Conservation (phyloP, 208 protist genomes). For the Crithidia bombi region DNA sequence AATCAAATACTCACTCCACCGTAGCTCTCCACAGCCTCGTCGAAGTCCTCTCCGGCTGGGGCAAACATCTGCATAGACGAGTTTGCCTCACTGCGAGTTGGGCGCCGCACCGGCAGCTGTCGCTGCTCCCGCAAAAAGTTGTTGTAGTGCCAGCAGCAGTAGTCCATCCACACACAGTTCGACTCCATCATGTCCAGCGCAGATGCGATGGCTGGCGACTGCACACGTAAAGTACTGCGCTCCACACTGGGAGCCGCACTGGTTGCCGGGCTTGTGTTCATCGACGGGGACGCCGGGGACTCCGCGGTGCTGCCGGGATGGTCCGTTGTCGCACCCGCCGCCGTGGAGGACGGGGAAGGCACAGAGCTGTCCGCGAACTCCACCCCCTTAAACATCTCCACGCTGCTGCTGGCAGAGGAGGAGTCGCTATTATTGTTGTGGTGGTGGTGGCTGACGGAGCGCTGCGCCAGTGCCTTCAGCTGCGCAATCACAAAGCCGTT, state of each 20-base stretch:
- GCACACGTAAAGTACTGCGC: constrained; percentile 14
- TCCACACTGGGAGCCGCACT: not conserved
- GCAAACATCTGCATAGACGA: constrained; percentile 19
- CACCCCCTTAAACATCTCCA: constrained; percentile 17
- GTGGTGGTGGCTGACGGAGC: not conserved
- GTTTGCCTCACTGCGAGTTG: constrained; percentile 1
- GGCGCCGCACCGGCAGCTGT: constrained; percentile 20
- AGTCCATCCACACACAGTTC: constrained; percentile 76
- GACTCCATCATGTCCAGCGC: constrained; percentile 57
- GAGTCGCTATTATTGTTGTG: not conserved
- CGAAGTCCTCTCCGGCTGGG: not conserved
- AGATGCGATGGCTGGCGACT: constrained; percentile 15
- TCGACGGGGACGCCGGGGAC: not conserved
- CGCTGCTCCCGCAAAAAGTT: constrained; percentile 42
- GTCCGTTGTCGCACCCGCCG: not conserved
- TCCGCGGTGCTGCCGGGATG: not conserved
- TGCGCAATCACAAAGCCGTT: constrained; percentile 55
- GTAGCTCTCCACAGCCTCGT: not conserved
- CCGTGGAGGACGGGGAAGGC: too few relatives aligned
- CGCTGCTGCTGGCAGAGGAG: constrained; percentile 9
- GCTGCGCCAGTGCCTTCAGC: constrained; percentile 30
- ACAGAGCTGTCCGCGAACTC: constrained; percentile 15
- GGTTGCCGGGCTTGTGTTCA: not conserved
- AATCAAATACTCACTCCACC: constrained; percentile 45
- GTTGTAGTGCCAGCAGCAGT: constrained; percentile 65